These are phyloP conservation scores for Globisporangium solare DNA, from an alignment of 352 stramenopile genomes.

Conservation along the genomic window DNA sequence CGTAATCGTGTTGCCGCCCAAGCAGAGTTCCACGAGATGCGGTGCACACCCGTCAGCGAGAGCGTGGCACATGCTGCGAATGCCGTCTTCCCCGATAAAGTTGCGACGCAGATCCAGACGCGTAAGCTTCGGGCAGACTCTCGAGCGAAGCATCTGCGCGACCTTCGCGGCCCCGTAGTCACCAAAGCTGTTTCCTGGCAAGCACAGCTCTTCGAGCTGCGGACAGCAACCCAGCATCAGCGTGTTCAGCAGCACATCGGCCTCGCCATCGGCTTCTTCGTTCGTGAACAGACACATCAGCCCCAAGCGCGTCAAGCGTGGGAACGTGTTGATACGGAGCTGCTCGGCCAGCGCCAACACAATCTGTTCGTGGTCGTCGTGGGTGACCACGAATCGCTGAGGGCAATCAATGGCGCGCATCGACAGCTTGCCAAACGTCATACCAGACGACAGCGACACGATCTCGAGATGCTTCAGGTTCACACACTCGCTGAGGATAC, in stretches of 20 bases:
- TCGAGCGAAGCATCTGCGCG: constrained; percentile 75
- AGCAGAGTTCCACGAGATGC: constrained; percentile 66
- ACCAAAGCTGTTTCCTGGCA: constrained; percentile 82
- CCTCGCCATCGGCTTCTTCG: constrained; percentile 79
- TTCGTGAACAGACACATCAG: constrained; percentile 85
- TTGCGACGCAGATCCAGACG: constrained; percentile 78
- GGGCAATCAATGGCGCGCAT: constrained; percentile 83
- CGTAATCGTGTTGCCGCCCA: constrained; percentile 79
- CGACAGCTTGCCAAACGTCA: constrained; percentile 79
- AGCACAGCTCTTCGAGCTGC: constrained; percentile 67
- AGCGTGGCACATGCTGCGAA: constrained; percentile 65
- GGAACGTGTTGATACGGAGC: constrained; percentile 55
- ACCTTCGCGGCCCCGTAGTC: constrained; percentile 82
- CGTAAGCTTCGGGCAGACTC: constrained; percentile 72
- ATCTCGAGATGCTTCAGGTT: constrained; percentile 71
- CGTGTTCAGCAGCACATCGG: constrained; percentile 75
- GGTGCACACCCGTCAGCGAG: constrained; percentile 66
- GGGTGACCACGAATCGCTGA: constrained; percentile 83
- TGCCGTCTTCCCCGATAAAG: constrained; percentile 80
- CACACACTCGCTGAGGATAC: constrained; percentile 56
- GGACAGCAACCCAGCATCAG: constrained; percentile 78
- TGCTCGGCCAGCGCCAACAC: constrained; percentile 66
- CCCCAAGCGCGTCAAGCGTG: constrained; percentile 47
- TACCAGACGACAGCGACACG: constrained; percentile 73
- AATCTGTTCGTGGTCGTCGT: constrained; percentile 86